Evolutionary conservation across 345 rosid genomes (phyloP).

Genomic region (Gossypium rotundifolium): DNA sequence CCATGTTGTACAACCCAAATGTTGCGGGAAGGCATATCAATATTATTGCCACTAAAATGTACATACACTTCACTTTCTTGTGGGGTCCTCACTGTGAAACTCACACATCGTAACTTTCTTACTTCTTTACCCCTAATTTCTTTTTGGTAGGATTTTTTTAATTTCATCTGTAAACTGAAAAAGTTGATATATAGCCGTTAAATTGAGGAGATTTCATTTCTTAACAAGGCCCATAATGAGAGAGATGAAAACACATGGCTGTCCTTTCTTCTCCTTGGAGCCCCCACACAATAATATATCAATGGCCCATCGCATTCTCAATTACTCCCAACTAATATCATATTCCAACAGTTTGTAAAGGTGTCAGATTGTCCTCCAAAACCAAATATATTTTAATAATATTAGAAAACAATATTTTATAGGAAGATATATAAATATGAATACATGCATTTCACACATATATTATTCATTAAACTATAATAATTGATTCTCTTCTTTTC

Average conservation of each 20-base stretch:
- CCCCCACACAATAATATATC: neutral
- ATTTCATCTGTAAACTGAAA: too few species aligned
- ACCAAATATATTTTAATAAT: neutral
- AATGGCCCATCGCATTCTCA: neutral
- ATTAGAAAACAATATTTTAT: too few species aligned
- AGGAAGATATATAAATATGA: neutral
- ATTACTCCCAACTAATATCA: neutral
- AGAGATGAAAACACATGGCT: constrained; percentile 2
- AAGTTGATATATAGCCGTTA: neutral
- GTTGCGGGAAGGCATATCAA: neutral
- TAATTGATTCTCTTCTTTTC: neutral
- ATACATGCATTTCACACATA: neutral
- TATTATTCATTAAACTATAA: neutral
- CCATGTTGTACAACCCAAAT: neutral
- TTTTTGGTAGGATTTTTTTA: too few species aligned
- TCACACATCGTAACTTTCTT: neutral
- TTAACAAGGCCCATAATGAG: neutral
- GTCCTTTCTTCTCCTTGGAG: neutral
- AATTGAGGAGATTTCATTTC: neutral
- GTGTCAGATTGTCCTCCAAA: neutral
- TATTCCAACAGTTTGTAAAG: neutral
- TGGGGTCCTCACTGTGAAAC: neutral
- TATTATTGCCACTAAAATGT: neutral
- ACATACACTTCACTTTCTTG: neutral
- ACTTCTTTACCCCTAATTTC: too few species aligned